Evolutionary conservation across 1,284 basidiomycete species (phyloP).

Genomic region (Ustilago loliicola): DNA sequence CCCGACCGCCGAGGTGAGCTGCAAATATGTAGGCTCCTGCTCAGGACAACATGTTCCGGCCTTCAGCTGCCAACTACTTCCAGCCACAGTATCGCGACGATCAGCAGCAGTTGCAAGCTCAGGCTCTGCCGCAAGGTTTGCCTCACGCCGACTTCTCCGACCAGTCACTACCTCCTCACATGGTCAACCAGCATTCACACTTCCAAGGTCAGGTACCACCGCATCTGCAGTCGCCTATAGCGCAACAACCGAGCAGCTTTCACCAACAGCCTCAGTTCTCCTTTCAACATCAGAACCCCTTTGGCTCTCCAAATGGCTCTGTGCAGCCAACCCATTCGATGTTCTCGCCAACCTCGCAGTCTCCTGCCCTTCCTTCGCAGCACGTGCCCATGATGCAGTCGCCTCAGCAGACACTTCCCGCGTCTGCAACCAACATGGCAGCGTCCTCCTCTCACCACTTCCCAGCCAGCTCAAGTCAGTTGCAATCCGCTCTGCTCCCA

Average conservation of each 20-base stretch:
- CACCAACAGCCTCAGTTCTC: slow-evolving; percentile 17
- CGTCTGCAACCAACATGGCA: neutral
- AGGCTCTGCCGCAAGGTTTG: slow-evolving; percentile 12
- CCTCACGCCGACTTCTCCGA: slow-evolving; percentile 8
- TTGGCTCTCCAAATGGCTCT: slow-evolving; percentile 11
- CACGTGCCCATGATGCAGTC: slow-evolving; percentile 12
- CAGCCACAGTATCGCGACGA: slow-evolving; percentile 13
- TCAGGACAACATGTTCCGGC: slow-evolving; percentile 26
- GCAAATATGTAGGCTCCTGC: slow-evolving; percentile 36
- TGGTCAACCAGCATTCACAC: slow-evolving; percentile 11
- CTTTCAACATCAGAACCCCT: slow-evolving; percentile 20
- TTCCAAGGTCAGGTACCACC: slow-evolving; percentile 17
- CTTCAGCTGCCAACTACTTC: slow-evolving; percentile 5
- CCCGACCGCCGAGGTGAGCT: neutral
- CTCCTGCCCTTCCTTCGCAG: slow-evolving; percentile 6
- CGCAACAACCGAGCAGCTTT: slow-evolving; percentile 10
- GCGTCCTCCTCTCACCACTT: slow-evolving; percentile 16
- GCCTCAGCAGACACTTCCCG: slow-evolving; percentile 10
- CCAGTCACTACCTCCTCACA: slow-evolving; percentile 8
- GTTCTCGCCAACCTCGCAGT: slow-evolving; percentile 23
- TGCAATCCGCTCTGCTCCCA: slow-evolving; percentile 16
- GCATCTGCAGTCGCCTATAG: slow-evolving; percentile 18
- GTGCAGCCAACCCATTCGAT: slow-evolving; percentile 13
- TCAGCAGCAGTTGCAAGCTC: slow-evolving; percentile 22
- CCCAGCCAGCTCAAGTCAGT: slow-evolving; percentile 4